Base-by-base conservation (phyloP, 306 rosid genomes). In the Prosopis cineraria region DNA sequence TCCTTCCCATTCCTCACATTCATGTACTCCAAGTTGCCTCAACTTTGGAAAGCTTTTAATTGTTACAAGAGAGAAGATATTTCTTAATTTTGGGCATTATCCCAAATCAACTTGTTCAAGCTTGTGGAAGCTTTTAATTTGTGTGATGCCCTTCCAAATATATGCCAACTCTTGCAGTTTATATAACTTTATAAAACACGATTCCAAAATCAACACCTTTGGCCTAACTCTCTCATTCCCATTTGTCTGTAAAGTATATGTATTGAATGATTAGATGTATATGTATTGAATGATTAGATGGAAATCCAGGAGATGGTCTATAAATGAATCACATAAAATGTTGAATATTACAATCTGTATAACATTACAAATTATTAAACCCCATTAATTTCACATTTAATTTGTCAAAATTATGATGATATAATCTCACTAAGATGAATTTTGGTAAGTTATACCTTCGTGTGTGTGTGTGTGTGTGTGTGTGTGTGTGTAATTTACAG, bases 1-100 rank as follows among this genome's bases (percentile, higher is more conserved):
- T 58, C 31, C 65, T 3, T 25, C 65, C 65, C 34, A 58, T 58
- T 58, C 65, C n/a, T 58, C 3, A 1, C 65, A 56, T 0, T 56
- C 0, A 9, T 0, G 0, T 1, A 56, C 64, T 0, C 1, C 0
- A 0, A 56, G 31, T 10, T 0, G 0, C 34, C n/a, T 27, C 65
- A 58, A 58, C 34, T 44, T 3, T 44, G 48, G 48, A 11, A 58
- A n/a, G 65, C 65, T 58, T 55, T 14, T 24, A 24, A 55, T 7
- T 10, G 10, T 55, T 22, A 2, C 33, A 24, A 22, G 7, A 3
- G 31, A 10, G 17, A 55, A 55, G 31, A 24, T 55, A 8, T 10
- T 24, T 24, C 10, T 55, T 1, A 55, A 10, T 4, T 2, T 55
- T 10, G 62, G 2, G 33, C 62, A 55, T 0, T n/a, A 3, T 0